Evolutionary conservation across 2,329 filamentous ascomycete species (phyloP).

Genomic region (Penicillium sp.): DNA sequence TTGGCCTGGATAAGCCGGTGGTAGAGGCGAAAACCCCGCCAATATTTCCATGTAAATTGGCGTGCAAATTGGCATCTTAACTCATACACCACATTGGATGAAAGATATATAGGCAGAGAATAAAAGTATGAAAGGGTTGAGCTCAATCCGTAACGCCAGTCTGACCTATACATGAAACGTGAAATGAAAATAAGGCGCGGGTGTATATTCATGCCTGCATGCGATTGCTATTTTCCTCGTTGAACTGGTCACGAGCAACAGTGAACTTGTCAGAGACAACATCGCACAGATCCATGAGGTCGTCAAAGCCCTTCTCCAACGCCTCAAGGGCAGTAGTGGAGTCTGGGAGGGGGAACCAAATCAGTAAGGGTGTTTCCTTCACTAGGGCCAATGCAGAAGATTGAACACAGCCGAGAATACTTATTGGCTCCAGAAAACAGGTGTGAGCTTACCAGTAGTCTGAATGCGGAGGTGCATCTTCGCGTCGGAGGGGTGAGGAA

Average conservation of each 20-base stretch:
- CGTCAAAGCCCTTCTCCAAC: conserved; percentile 82
- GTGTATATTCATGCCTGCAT: conserved; percentile 32
- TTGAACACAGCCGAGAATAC: background rate
- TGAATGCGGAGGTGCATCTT: conserved; percentile 98
- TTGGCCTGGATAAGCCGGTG: too few species aligned
- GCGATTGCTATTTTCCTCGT: conserved; percentile 35
- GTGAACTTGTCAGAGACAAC: conserved; percentile 90
- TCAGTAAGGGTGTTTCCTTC: too few species aligned
- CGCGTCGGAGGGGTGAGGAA: conserved; percentile 90
- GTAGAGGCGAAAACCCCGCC: too few species aligned
- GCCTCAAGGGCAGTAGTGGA: conserved; percentile 78
- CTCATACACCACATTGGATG: too few species aligned
- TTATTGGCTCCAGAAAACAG: too few species aligned
- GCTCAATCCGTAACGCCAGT: background rate
- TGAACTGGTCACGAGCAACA: conserved; percentile 62
- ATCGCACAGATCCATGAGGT: conserved; percentile 89
- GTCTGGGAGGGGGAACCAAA: conserved; percentile 56
- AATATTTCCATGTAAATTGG: too few species aligned
- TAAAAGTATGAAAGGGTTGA: too few species aligned
- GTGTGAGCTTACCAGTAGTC: conserved; percentile 75
- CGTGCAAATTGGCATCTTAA: too few species aligned
- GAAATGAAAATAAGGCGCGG: too few species aligned
- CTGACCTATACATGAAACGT: background rate
- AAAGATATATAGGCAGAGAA: too few species aligned
- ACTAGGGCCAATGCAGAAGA: background rate